Percentiles rank a stretch among this genome's conserved stretches.
Evolutionary conservation across 78 protist species (phyloP).

Genomic region (Guillardia theta): DNA sequence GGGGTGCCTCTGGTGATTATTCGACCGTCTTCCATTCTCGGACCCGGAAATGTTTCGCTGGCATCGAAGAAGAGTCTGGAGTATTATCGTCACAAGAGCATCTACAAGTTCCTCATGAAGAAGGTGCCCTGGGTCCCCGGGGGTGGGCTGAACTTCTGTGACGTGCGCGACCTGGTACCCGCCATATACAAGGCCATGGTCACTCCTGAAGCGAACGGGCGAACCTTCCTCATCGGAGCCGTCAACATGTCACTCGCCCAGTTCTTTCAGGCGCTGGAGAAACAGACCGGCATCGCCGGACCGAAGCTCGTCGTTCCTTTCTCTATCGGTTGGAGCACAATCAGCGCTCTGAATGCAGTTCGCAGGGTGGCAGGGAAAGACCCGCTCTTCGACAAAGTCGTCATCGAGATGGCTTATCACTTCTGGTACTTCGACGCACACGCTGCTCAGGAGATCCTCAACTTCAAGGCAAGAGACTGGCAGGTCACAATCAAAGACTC

Average conservation of each 20-base stretch:
- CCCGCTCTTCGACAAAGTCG: neutral
- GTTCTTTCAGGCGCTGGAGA: neutral
- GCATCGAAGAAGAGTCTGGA: neutral
- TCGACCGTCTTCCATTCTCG: constrained; percentile 3
- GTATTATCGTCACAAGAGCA: neutral
- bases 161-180: neutral
- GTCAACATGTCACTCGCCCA: neutral
- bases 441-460: too few relatives aligned
- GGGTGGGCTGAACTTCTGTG: neutral
- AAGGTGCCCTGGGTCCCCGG: neutral
- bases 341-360: neutral
- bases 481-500: too few relatives aligned
- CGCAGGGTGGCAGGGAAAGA: neutral
- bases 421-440: neutral
- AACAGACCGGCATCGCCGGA: too few relatives aligned
- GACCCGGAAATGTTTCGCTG: neutral
- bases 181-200: neutral
- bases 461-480: too few relatives aligned
- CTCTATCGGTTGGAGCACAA: neutral
- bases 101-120: neutral
- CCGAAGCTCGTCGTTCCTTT: too few relatives aligned
- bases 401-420: neutral
- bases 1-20: neutral
- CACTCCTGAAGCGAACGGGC: neutral
- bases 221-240: neutral